Evolutionary conservation across 2,329 filamentous ascomycete species (phyloP), one percentile per base, ranked within the genome.

Genomic region (Exserohilum turcica): DNA sequence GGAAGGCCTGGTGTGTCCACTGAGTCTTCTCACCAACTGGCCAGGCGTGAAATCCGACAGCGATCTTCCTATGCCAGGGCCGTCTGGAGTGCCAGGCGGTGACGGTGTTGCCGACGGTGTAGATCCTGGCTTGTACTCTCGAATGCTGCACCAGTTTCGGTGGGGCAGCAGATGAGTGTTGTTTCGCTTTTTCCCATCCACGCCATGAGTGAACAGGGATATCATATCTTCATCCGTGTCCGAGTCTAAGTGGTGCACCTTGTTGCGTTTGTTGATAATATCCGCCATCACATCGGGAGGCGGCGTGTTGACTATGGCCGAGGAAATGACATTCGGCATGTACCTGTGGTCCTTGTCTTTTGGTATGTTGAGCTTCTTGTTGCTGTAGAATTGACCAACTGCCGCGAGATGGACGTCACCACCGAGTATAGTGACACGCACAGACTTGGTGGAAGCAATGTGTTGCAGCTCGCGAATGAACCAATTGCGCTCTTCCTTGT

Each of bases 171-270:
- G 80, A 55, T 88, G 86, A 67, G 91, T 95, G 74, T 99, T 99
- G 75, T 96, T 97, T 57, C 94, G 85, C 16, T 86, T 82, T 73
- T 91, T 95, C 35, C 91, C 90, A 66, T 97, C 92, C 1, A 97
- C 91, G 60, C 95, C 94, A 52, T 91, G 86, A 1, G 83, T 85
- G 73, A 99, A 99, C 56, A 99, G 86, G 0, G 93, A 91, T 37
- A 97, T 94, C 90, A 99, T 95, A 74, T 91, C 86, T 75, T 99
- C 94, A 52, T 97, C 91, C 0, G 94, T 99, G 50, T 92, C 80
- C 0, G 76, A 72, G 65, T 87, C 84, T 43, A 88, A 75, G 64
- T 86, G 83, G 64, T 87, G 85, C 21, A 86, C 74, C 56, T 85
- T 97, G 79, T 97, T 97, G 24, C 94, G 86, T 78, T 90, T 94